These are phyloP conservation scores for Naematelia aurantialba DNA, from an alignment of 768 basidiomycete genomes.

Conservation along the genomic window DNA sequence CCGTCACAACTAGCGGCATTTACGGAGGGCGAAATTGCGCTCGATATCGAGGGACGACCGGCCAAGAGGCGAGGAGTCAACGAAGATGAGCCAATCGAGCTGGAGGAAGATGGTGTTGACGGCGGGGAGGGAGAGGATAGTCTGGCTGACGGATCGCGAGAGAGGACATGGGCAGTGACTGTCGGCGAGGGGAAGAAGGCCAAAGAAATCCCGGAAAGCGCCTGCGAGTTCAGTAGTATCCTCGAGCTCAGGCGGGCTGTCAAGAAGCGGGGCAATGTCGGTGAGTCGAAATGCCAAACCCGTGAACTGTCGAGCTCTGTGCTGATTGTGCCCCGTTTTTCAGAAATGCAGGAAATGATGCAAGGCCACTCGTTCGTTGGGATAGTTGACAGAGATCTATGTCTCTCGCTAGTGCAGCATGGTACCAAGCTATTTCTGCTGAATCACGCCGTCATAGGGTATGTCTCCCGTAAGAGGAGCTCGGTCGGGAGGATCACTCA, in stretches of 20 bases:
- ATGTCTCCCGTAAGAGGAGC: no score
- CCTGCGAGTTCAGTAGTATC: constrained; percentile 73
- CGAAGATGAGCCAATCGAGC: constrained; percentile 43
- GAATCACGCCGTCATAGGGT: constrained; percentile 81
- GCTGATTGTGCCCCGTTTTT: neutral
- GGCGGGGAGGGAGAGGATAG: constrained; percentile 49
- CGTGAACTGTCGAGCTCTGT: no score
- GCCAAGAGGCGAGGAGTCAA: constrained; percentile 22
- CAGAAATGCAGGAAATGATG: constrained; percentile 78
- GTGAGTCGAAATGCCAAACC: constrained; percentile 60
- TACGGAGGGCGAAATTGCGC: constrained; percentile 10
- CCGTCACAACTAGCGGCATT: constrained; percentile 52
- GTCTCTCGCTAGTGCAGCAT: constrained; percentile 78
- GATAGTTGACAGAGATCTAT: constrained; percentile 70
- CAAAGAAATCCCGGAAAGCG: constrained; percentile 63
- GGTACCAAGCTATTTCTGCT: constrained; percentile 83
- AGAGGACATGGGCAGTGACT: constrained; percentile 5
- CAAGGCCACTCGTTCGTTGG: constrained; percentile 88
- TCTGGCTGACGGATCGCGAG: constrained; percentile 10
- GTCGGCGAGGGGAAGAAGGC: constrained; percentile 15
- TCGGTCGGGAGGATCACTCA: constrained; percentile 21
- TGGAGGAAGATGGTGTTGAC: constrained; percentile 53
- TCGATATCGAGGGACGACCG: constrained; percentile 13
- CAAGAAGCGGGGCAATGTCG: constrained; percentile 62
- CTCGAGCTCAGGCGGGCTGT: constrained; percentile 61